Base-by-base conservation (phyloP, 176 grass and related monocot genomes). In the Oryza longistaminata region DNA sequence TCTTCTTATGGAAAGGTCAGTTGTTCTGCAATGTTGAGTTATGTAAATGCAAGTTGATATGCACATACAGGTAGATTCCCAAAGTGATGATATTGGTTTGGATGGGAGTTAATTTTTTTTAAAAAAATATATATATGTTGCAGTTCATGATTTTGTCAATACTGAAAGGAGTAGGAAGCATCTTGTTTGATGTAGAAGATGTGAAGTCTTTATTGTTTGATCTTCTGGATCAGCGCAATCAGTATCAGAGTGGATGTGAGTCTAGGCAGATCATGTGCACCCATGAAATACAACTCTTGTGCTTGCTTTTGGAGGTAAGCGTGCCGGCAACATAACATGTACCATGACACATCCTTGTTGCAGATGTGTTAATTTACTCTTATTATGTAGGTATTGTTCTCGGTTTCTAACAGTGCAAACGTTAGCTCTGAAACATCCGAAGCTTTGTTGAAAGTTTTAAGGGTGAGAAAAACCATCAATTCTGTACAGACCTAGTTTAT, bases 261-360 rank as follows among this genome's bases (percentile, higher is more conserved):
- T 87, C 49, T 83, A 37, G 73, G 55, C 86, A 83, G 80, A 85
- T 76, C n/a, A 26, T 95, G 31, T 90, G 80, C 21, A 87, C 65
- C 37, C 71, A 86, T 89, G 93, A 98, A 92, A 73, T 90, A n/a
- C 75, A 90, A 34, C 85, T 86, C 29, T 79, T 98, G 64, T 95
- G 96, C 77, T 89, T 95, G 87, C 91, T 98, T 85, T 92, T 98
- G 85, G 86, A 98, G 96, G 96, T 98, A 92, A 50, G 60, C 71
- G 24, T 8, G 15, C 11, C 35, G 66, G 11, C 40, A 66, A 15
- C 21, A 73, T 53, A 62, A 62, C 58, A 62, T 62, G 19, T 81
- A 3, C 76, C 43, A 82, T 62, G 22, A 10, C 53, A 76, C 24
- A 46, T 81, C 21, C 68, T 68, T 89, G 35, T 70, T 87, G 29